Percentiles rank a stretch among this genome's conserved stretches.
These are phyloP conservation scores for Herpotrichia juniperi DNA, from an alignment of 2,329 filamentous ascomycete species.

Conservation along the genomic window DNA sequence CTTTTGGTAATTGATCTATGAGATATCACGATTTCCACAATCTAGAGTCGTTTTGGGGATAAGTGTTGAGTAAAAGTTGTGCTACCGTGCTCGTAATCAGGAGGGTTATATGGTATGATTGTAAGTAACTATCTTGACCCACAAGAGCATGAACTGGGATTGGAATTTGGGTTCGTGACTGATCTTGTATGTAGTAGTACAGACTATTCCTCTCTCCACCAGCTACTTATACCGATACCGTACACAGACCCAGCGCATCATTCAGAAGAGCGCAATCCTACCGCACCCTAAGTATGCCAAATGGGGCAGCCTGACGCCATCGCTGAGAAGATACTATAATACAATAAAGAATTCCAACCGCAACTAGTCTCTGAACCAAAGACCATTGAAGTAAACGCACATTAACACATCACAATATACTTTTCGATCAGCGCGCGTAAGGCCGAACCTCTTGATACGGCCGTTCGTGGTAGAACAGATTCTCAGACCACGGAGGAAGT, in stretches of 20 bases:
- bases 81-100: no score
- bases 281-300: not conserved
- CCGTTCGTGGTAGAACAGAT: conserved; percentile 64
- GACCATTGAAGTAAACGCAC: no score
- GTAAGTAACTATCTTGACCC: no score
- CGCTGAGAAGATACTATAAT: conserved; percentile 23
- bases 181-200: not conserved
- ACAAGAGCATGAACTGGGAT: no score
- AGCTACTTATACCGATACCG: no score
- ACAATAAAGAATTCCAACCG: not conserved
- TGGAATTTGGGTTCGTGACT: no score
- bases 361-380: conserved; percentile 8
- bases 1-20: no score
- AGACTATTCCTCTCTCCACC: not conserved
- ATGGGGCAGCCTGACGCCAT: conserved; percentile 6
- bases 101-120: no score
- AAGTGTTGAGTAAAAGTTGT: no score
- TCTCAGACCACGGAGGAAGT: conserved; percentile 77
- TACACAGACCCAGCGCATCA: no score
- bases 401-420: not conserved
- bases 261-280: not conserved
- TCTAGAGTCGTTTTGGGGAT: no score
- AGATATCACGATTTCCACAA: no score
- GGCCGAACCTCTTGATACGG: conserved; percentile 15
- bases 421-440: not conserved